These are phyloP conservation scores for Geum urbanum DNA, from an alignment of 306 rosid species.

Conservation along the genomic window DNA sequence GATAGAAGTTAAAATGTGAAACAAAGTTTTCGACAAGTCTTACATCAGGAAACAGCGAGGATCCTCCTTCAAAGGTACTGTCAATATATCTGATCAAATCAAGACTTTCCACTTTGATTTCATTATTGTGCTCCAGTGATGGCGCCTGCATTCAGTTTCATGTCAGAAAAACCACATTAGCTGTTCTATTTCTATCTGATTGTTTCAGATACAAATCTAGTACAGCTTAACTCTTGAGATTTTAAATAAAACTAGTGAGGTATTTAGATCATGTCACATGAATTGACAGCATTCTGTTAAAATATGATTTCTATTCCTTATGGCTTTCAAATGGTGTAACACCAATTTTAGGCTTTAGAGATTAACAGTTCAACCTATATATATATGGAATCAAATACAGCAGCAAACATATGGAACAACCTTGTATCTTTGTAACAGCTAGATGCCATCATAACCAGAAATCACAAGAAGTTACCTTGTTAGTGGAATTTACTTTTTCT, in stretches of 20 bases:
- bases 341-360: neutral
- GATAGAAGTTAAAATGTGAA: conserved; percentile 1
- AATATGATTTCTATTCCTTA: neutral
- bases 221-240: neutral
- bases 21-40: conserved; percentile 25
- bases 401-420: neutral
- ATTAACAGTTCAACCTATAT: neutral
- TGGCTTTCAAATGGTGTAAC: neutral
- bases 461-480: conserved; percentile 48
- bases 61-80: conserved; percentile 55
- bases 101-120: conserved; percentile 64
- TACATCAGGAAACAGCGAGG: conserved; percentile 65
- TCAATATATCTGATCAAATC: conserved; percentile 62
- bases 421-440: neutral
- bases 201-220: neutral
- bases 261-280: neutral
- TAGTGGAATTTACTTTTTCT: conserved; percentile 68
- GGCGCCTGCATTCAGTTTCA: conserved; percentile 25
- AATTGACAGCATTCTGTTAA: neutral
- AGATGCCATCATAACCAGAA: neutral
- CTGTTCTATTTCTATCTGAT: neutral
- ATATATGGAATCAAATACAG: neutral
- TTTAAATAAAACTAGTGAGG: neutral
- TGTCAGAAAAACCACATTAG: neutral
- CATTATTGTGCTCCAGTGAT: conserved; percentile 57